Evolutionary conservation across 768 basidiomycete genomes (phyloP).

Genomic region (Crucibulum laeve): DNA sequence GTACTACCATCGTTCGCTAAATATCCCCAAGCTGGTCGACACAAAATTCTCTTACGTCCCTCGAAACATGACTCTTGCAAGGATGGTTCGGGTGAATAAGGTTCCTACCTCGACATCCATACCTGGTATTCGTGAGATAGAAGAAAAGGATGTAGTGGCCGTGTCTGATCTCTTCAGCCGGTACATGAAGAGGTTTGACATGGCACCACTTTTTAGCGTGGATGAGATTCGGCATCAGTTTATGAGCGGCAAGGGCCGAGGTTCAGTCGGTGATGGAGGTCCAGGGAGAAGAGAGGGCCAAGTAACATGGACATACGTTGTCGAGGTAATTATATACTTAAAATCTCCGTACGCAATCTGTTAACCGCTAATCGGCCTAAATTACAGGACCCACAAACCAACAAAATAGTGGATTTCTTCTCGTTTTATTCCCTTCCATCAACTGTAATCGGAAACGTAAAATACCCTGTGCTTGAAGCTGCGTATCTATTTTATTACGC

Average conservation of each 20-base stretch:
- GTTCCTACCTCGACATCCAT: conserved; percentile 48
- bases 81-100: conserved; percentile 78
- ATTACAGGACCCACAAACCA: conserved; percentile 70
- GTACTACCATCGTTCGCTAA: conserved; percentile 90
- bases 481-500: conserved; percentile 98
- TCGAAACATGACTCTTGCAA: conserved; percentile 83
- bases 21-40: conserved; percentile 89
- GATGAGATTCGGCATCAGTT: conserved; percentile 88
- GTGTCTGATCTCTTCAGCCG: conserved; percentile 67
- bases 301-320: conserved; percentile 95
- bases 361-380: background rate
- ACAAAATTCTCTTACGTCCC: conserved; percentile 87
- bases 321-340: conserved; percentile 59
- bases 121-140: conserved; percentile 83
- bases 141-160: conserved; percentile 66
- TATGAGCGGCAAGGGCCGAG: conserved; percentile 74
- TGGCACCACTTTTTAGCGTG: conserved; percentile 67
- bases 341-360: background rate
- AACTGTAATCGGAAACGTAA: conserved; percentile 77
- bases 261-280: conserved; percentile 45
- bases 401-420: conserved; percentile 90
- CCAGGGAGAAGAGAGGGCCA: conserved; percentile 63
- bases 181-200: conserved; percentile 85
- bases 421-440: conserved; percentile 98
- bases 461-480: conserved; percentile 75